Percentiles rank a stretch among this genome's conserved stretches.
Evolutionary conservation across 2,329 filamentous ascomycete genomes (phyloP).

Genomic region (Pestalotiopsis sp.): DNA sequence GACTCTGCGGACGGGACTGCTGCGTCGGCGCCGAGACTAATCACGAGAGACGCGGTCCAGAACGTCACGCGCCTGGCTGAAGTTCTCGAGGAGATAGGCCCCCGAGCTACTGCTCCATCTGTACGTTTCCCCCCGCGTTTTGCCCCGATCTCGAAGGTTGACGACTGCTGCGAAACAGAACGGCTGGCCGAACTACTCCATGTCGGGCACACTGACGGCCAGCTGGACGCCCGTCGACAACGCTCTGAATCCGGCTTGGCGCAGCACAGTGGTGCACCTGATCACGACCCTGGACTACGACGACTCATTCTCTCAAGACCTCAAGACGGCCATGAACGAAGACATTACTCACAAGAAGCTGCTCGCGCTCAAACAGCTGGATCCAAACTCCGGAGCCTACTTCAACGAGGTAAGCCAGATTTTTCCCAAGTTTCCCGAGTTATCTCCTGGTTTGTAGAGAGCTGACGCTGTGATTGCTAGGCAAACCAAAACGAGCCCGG

Average conservation of each 20-base stretch:
- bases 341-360: background rate
- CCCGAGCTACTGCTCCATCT: background rate
- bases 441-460: background rate
- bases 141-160: no score
- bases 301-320: background rate
- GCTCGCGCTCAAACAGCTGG: background rate
- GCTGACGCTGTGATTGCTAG: background rate
- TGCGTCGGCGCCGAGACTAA: background rate
- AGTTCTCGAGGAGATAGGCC: background rate
- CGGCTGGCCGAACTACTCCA: background rate
- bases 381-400: background rate
- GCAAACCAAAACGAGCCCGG: background rate
- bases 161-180: no score
- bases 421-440: background rate
- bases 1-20: background rate
- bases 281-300: background rate
- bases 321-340: background rate
- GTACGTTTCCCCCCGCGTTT: background rate
- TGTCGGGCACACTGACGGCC: background rate
- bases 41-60: background rate
- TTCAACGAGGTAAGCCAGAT: background rate
- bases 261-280: background rate
- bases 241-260: background rate
- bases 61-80: background rate
- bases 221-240: background rate